Base-by-base conservation (phyloP, 257 asterid genomes). In the Fraxinus anomala region DNA sequence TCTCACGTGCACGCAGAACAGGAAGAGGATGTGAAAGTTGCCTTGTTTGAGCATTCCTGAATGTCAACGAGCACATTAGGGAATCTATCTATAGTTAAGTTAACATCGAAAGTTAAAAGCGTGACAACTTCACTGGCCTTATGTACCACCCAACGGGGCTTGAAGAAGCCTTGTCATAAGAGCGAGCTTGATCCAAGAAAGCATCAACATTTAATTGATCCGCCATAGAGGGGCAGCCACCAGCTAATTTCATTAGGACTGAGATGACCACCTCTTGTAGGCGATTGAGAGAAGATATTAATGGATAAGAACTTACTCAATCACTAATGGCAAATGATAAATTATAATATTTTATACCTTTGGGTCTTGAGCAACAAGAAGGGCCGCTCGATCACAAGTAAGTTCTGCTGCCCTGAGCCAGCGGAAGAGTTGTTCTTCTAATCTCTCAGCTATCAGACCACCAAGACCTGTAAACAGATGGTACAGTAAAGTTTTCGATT, bases 371-470 rank as follows among this genome's bases (percentile, higher is more conserved):
- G 98, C 92, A 75, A 92, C 99, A 80, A 94, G 89, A 77, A 94
- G 97, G 69, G 97, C 97, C 59, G 97, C 99, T 70, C 99, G 93
- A 83, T 94, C 99, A 78, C 97, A 94, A 70, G 98, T 94, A 63
- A 94, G 96, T 76, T 94, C 99, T 54, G 99, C 99, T 78, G 99
- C 97, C 5, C 97, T 90, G 82, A 94, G 91, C 97, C 99, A 94
- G 76, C 99, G 97, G 80, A 92, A 82, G 76, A 94, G 92, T 78
- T 94, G 97, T 68, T 94, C 99, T 87, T 94, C 97, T 77, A 94
- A 86, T 76, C 89, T 87, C 87, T 92, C 95, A 83, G 99, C 97
- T 70, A 94, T 90, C 79, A 94, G 76, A 80, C 94, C 83, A 77
- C 99, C 97, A 37, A 94, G 86, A 75, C 98, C 98, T 92, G 76